These are phyloP conservation scores for Exophiala sideris DNA, from an alignment of 2,329 filamentous ascomycete species.

Conservation along the genomic window DNA sequence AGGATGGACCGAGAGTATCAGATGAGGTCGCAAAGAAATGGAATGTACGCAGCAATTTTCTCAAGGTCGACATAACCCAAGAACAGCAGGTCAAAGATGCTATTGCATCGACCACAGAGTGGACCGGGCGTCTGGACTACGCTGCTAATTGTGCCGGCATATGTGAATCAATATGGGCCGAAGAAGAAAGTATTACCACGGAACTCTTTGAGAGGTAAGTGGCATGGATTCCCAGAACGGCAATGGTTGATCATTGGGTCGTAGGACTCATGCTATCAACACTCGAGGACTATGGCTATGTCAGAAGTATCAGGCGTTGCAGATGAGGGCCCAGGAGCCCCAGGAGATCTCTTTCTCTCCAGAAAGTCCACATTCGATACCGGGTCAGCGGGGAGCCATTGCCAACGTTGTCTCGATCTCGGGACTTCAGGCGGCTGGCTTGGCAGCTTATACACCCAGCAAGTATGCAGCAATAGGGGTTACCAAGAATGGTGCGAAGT, in stretches of 20 bases:
- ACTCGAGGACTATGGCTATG: constrained; percentile 19
- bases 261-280: constrained; percentile 18
- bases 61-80: constrained; percentile 22
- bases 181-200: constrained; percentile 19
- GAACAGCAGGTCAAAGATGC: constrained; percentile 21
- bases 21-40: constrained; percentile 16
- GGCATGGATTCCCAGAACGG: too few relatives aligned
- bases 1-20: constrained; percentile 7
- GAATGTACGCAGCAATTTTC: constrained; percentile 18
- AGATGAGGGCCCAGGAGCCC: constrained; percentile 21
- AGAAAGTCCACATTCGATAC: constrained; percentile 6
- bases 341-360: constrained; percentile 12
- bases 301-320: constrained; percentile 20
- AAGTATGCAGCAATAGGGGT: constrained; percentile 20
- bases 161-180: constrained; percentile 18
- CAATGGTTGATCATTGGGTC: neutral
- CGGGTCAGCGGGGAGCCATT: constrained; percentile 20
- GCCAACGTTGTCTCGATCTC: constrained; percentile 22
- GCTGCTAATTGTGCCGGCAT: constrained; percentile 24
- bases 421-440: constrained; percentile 14
- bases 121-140: constrained; percentile 21
- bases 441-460: constrained; percentile 20
- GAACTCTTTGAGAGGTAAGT: constrained; percentile 21
- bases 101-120: constrained; percentile 9
- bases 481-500: constrained; percentile 23